Percentiles rank a stretch among this genome's conserved stretches.
phyloP scores from a whole-genome alignment of 176 grass and related monocot species.

The Olyra latifolia region DNA sequence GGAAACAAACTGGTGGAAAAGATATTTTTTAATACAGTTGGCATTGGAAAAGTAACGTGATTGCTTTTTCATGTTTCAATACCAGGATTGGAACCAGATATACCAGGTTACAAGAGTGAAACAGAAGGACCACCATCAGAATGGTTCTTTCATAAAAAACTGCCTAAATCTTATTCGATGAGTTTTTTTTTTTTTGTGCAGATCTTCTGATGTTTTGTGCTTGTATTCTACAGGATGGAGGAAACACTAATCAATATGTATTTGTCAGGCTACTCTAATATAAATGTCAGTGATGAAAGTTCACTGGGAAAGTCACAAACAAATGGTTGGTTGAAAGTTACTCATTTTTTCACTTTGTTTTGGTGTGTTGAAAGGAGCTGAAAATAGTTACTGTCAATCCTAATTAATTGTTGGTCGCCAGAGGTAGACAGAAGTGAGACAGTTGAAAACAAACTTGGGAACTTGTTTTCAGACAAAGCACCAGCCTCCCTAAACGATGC shows the following conservation, averaged over 20 bases:
- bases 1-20: constrained; percentile 8
- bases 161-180: constrained; percentile 3
- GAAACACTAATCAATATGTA: constrained; percentile 87
- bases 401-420: constrained; percentile 29
- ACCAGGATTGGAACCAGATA: constrained; percentile 40
- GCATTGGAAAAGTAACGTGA: constrained; percentile 26
- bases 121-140: constrained; percentile 53
- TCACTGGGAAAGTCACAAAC: constrained; percentile 22
- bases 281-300: constrained; percentile 20
- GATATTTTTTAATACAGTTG: neutral
- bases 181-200: neutral
- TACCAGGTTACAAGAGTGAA: constrained; percentile 29
- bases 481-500: constrained; percentile 24
- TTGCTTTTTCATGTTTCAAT: constrained; percentile 19
- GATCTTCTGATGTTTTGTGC: constrained; percentile 17
- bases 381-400: constrained; percentile 12
- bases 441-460: constrained; percentile 9
- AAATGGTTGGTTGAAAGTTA: constrained; percentile 41
- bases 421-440: constrained; percentile 33
- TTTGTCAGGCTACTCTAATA: constrained; percentile 74
- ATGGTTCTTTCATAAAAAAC: constrained; percentile 55
- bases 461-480: constrained; percentile 13
- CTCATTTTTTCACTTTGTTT: neutral
- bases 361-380: constrained; percentile 14
- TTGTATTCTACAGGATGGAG: constrained; percentile 57